Evolutionary conservation across 306 rosid genomes (phyloP), one percentile per base, ranked within the genome.

Genomic region (Inga oerstediana): DNA sequence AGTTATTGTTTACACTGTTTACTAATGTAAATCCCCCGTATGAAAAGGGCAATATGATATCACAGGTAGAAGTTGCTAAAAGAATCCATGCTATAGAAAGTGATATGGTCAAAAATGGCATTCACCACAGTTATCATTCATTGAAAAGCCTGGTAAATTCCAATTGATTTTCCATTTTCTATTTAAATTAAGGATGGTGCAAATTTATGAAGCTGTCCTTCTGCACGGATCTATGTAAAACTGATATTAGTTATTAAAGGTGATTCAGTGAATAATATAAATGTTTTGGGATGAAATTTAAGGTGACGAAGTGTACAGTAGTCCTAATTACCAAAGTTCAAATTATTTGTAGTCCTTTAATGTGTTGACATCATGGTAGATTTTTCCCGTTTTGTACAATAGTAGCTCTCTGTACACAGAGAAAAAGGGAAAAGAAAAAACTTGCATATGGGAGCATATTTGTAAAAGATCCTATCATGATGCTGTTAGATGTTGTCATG

Each of bases 11-110:
- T 89, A 91, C 88, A 43, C 86, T 95, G 89, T 95, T 95, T 88
- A 90, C 97, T 24, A 85, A 75, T 19, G 97, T 95, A 75, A 93
- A 93, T 85, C 88, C 92, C 82, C 97, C 93, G 10, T 95, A 91
- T 73, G 97, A 95, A 89, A 81, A 82, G 78, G 90, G 91, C 30
- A 84, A 89, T 88, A 76, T 77, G 77, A 81, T 84, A 85, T 93
- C 97, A 76, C 97, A 89, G 80, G 88, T 58, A 71, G 92, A 89
- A 71, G 86, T 85, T 84, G 87, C 87, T 74, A 88, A 81, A 78
- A 92, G 98, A 80, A 91, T 95, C 81, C 77, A 84, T 32, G 93
- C 91, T 83, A 92, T 95, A 75, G 93, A 93, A 89, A 84, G 72
- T 86, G 88, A 92, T 86, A 95, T 95, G 98, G 89, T 82, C 3